A percentile compares a stretch with the other conserved stretches of the same genome.
phyloP scores from a whole-genome alignment of 768 basidiomycete genomes.

The Strobilomyces confusus region DNA sequence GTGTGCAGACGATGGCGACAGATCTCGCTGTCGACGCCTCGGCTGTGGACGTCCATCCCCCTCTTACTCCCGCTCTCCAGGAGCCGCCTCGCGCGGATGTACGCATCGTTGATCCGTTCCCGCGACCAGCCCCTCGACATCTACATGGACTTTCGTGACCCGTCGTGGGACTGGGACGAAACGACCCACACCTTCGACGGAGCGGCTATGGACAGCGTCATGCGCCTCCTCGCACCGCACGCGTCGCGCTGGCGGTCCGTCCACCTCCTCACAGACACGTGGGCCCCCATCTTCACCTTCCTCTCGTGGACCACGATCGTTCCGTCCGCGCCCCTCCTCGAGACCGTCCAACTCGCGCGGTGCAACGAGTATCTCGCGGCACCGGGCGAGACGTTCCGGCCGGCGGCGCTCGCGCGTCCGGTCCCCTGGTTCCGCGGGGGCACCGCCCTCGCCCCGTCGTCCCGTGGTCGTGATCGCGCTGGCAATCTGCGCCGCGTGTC shows the following conservation, averaged over 20 bases:
- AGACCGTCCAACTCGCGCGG: slow-evolving; percentile 43
- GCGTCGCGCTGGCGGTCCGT: slow-evolving; percentile 44
- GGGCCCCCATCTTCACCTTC: slow-evolving; percentile 54
- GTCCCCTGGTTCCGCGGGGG: slow-evolving; percentile 42
- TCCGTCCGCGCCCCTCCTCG: slow-evolving; percentile 35
- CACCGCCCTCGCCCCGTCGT: slow-evolving; percentile 18
- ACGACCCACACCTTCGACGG: slow-evolving; percentile 41
- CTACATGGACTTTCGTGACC: slow-evolving; percentile 56
- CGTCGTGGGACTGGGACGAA: slow-evolving; percentile 50
- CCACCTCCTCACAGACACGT: slow-evolving; percentile 56
- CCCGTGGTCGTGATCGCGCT: no score
- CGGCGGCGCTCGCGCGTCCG: slow-evolving; percentile 36
- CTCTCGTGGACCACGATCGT: slow-evolving; percentile 38
- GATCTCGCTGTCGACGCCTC: slow-evolving; percentile 34
- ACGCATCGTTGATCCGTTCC: slow-evolving; percentile 44
- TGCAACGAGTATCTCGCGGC: slow-evolving; percentile 57
- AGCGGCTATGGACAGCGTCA: slow-evolving; percentile 42
- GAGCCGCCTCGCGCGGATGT: slow-evolving; percentile 35
- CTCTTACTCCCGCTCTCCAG: slow-evolving; percentile 42
- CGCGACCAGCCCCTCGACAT: slow-evolving; percentile 44
- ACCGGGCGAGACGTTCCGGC: slow-evolving; percentile 42
- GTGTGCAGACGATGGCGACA: slow-evolving; percentile 35
- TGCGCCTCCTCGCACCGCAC: slow-evolving; percentile 44
- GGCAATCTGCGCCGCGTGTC: slow-evolving; percentile 43
- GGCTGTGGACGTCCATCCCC: slow-evolving; percentile 50